Evolutionary conservation across 192 early-diverging fungal genomes (phyloP), one percentile per base, ranked within the genome.

Genomic region (Glomus cerebriforme): DNA sequence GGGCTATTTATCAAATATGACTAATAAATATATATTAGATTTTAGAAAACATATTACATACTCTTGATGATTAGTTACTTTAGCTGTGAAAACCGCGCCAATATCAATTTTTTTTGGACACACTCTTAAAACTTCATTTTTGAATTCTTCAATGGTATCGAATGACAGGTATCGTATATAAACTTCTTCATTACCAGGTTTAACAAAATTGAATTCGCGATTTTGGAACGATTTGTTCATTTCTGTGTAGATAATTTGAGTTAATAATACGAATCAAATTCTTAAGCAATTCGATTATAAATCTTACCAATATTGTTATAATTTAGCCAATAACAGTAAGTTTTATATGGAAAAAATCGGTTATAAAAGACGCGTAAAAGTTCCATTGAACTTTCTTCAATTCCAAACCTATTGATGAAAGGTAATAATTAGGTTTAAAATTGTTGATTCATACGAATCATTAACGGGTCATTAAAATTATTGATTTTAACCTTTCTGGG

Each of bases 71-170:
- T 29, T 7, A 73, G 47, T 59, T 82, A 93, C 92, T 76, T 83
- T 85, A 17, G 89, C 86, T 73, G 93, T 96, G 85, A 97, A 99
- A 24, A 99, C 89, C 27, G 98, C 98, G 22, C 98, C 98, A 82
- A 99, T 94, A 88, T 99, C 98, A 80, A 99, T 96, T 82, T 97
- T 98, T 72, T 90, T 87, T 29, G 98, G 98, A 39, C 84, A 87
- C n/a, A 93, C 67, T n/a, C 91, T 85, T 35, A 88, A 60, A 49
- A 99, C 82, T 75, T 97, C 93, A 7, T 84, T 77, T 80, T 93
- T 92, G 31, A 99, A 86, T 32, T 95, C 93, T 15, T 91, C 88
- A 3, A 80, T 75, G 77, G 87, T 88, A 43, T 85, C 86, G 81
- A 93, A 99, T 17, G 95, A 97, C 77, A 95, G 90, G 86, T 93